These are phyloP conservation scores for Aspergillus clavatus DNA, from an alignment of 2,329 filamentous ascomycete genomes.

Conservation along the genomic window DNA sequence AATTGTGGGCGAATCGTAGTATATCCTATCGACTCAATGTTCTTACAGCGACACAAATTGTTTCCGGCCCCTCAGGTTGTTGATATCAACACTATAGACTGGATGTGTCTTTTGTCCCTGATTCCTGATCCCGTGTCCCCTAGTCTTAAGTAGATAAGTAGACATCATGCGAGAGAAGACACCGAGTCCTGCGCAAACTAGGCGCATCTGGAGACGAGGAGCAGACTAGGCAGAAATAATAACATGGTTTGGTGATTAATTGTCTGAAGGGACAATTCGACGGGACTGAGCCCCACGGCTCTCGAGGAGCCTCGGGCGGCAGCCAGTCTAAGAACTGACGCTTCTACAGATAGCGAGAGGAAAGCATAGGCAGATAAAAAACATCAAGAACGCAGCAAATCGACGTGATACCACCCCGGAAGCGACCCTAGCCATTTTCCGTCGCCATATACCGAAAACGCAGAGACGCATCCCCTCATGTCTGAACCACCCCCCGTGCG, in stretches of 20 bases:
- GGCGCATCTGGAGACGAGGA: neutral
- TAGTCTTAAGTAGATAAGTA: no score
- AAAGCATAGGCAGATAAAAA: conserved; percentile 11
- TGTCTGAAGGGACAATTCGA: neutral
- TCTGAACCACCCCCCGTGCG: conserved; percentile 8
- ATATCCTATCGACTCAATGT: no score
- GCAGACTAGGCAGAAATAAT: neutral
- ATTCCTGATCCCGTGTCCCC: no score
- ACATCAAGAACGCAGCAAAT: conserved; percentile 23
- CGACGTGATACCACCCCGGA: conserved; percentile 45
- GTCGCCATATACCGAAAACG: conserved; percentile 30
- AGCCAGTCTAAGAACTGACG: neutral
- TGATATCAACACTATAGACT: no score
- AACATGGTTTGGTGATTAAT: neutral
- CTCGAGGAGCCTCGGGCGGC: neutral
- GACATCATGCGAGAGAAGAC: no score
- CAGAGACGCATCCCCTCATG: conserved; percentile 10
- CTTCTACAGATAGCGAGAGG: conserved; percentile 5
- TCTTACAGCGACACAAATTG: no score
- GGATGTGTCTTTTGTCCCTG: no score
- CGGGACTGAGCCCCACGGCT: neutral
- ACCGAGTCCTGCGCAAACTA: neutral
- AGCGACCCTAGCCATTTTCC: conserved; percentile 45
- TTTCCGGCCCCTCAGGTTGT: no score
- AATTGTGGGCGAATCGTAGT: no score